phyloP scores from a whole-genome alignment of 163 green algal genomes.

The Smithsoniella earleae region DNA sequence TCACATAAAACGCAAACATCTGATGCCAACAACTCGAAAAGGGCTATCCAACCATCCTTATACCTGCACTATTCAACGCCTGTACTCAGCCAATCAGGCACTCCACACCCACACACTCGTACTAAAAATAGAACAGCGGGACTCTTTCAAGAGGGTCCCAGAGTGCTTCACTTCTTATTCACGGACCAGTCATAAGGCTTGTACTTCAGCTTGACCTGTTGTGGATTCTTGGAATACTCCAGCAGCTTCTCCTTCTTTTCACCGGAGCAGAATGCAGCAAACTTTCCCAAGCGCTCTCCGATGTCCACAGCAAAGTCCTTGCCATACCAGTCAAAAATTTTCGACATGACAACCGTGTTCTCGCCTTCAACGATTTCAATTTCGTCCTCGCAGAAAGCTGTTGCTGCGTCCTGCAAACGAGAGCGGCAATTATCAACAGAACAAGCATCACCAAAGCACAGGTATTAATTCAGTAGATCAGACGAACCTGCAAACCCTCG shows the following conservation, averaged over 20 bases:
- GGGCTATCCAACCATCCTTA: too few relatives aligned
- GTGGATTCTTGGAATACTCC: conserved; percentile 11
- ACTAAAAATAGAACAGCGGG: too few relatives aligned
- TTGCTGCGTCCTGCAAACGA: conserved; percentile 32
- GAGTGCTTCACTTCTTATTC: conserved; percentile 46
- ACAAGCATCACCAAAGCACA: neutral
- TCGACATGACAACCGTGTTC: conserved; percentile 52
- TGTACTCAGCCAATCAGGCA: too few relatives aligned
- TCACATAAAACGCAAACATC: too few relatives aligned
- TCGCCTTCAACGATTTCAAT: conserved; percentile 46
- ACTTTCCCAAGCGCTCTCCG: conserved; percentile 38
- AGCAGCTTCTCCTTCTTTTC: conserved; percentile 31
- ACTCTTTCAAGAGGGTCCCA: too few relatives aligned
- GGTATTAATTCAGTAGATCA: conserved; percentile 39
- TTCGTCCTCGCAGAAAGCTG: conserved; percentile 51
- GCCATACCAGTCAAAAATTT: conserved; percentile 80
- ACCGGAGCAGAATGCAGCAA: conserved; percentile 22
- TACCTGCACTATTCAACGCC: too few relatives aligned
- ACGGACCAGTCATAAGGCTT: conserved; percentile 58
- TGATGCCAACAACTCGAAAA: too few relatives aligned
- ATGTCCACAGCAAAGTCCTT: conserved; percentile 52
- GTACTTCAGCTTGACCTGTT: conserved; percentile 48
- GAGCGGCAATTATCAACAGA: neutral
- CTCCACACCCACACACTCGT: too few relatives aligned
- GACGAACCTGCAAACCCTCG: conserved; percentile 57